Percentiles rank a stretch among this genome's conserved stretches.
These are phyloP conservation scores for Chamaecyparis obtusa DNA, from an alignment of 75 land plant species.

Conservation along the genomic window DNA sequence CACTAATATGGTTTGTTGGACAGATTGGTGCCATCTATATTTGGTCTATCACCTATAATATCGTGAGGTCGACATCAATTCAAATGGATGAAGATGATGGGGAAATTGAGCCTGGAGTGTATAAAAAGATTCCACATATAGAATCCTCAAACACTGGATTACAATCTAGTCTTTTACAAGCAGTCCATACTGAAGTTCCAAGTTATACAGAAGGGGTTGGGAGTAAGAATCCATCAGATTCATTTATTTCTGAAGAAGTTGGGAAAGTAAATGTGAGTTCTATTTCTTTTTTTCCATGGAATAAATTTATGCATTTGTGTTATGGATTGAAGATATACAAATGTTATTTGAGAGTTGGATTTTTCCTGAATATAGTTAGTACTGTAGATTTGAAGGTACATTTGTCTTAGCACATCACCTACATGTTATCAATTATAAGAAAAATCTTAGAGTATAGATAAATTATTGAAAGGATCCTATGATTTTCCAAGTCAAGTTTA, in stretches of 20 bases:
- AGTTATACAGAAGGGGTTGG: not conserved
- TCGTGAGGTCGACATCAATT: constrained; percentile 43
- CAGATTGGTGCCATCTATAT: constrained; percentile 53
- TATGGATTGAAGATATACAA: not conserved
- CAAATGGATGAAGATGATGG: not conserved
- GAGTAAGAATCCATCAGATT: not conserved
- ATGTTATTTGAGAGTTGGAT: not conserved
- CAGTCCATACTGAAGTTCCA: constrained; percentile 1
- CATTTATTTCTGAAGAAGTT: not conserved
- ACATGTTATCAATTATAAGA: not conserved
- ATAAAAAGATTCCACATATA: not conserved
- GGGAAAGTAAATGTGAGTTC: constrained; percentile 2
- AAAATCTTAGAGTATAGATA: too few species aligned
- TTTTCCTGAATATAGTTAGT: not conserved
- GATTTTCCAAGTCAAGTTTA: too few species aligned
- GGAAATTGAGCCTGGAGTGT: not conserved
- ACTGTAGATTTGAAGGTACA: not conserved
- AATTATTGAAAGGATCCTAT: too few species aligned
- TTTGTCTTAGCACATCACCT: not conserved
- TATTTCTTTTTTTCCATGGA: not conserved
- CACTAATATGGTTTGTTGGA: not conserved
- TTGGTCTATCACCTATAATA: constrained; percentile 61
- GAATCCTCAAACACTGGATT: not conserved
- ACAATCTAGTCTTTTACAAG: constrained; percentile 7
- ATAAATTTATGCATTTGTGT: not conserved